phyloP scores from a whole-genome alignment of 768 basidiomycete species.

The Panaeolus cyanescens region DNA sequence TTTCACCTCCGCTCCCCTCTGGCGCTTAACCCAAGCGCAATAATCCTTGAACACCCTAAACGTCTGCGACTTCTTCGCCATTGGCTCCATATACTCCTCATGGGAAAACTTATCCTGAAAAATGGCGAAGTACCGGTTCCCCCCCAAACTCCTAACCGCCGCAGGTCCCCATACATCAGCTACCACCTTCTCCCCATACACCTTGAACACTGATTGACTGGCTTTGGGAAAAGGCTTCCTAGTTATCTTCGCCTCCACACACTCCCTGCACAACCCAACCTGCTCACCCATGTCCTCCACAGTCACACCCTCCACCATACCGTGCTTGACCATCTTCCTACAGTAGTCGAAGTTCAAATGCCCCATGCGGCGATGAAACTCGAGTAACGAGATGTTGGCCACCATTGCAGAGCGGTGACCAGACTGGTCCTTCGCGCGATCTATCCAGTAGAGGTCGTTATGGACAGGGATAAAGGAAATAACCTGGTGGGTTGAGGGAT shows the following conservation, averaged over 20 bases:
- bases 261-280: constrained; percentile 33
- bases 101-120: constrained; percentile 21
- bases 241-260: constrained; percentile 31
- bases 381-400: constrained; percentile 21
- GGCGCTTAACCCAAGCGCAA: constrained; percentile 26
- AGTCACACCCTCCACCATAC: constrained; percentile 29
- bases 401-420: constrained; percentile 13
- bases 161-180: constrained; percentile 33
- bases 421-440: not conserved
- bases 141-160: constrained; percentile 13
- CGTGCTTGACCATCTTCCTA: constrained; percentile 24
- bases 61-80: constrained; percentile 17
- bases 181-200: constrained; percentile 14
- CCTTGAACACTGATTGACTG: constrained; percentile 14
- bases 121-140: constrained; percentile 20
- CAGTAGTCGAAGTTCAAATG: constrained; percentile 32
- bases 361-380: constrained; percentile 34
- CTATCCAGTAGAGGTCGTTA: constrained; percentile 26
- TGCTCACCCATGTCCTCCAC: constrained; percentile 28
- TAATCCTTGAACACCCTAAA: constrained; percentile 23
- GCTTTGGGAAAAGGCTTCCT: constrained; percentile 27
- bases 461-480: constrained; percentile 24
- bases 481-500: constrained; percentile 9
- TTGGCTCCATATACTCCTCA: constrained; percentile 5
- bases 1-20: constrained; percentile 24